Evolutionary conservation across 345 rosid species (phyloP).

Genomic region (Bruguiera gymnorhiza): DNA sequence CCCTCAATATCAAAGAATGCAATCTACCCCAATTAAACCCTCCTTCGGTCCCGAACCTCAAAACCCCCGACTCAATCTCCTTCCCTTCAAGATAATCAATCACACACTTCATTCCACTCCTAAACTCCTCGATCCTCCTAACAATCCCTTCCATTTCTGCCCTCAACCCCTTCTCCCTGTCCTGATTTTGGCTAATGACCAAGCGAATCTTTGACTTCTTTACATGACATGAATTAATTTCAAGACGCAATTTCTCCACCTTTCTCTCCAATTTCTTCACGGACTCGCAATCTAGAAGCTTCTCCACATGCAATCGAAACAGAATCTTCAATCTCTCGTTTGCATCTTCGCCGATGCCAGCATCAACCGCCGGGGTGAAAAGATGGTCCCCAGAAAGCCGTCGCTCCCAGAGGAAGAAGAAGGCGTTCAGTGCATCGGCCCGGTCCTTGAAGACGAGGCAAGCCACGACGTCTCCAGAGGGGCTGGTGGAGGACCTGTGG

Average conservation of each 20-base stretch:
- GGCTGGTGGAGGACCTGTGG: neutral
- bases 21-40: conserved; percentile 48
- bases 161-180: conserved; percentile 27
- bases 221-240: conserved; percentile 24
- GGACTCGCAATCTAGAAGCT: conserved; percentile 40
- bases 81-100: conserved; percentile 38
- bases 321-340: conserved; percentile 4
- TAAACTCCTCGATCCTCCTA: conserved; percentile 54
- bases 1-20: conserved; percentile 53
- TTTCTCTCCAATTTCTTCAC: conserved; percentile 36
- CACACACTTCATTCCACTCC: conserved; percentile 47
- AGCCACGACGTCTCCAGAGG: neutral
- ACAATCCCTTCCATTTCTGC: conserved; percentile 37
- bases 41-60: conserved; percentile 32
- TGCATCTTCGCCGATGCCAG: neutral
- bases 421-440: neutral
- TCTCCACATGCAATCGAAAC: conserved; percentile 22
- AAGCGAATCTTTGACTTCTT: neutral
- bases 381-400: conserved; percentile 18
- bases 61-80: conserved; percentile 26
- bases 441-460: neutral
- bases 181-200: conserved; percentile 9
- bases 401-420: conserved; percentile 11
- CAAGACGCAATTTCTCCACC: conserved; percentile 22
- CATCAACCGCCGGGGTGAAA: conserved; percentile 6